Evolutionary conservation across 1,284 basidiomycete genomes (phyloP).

Genomic region (Microbotryomycetes sp.): DNA sequence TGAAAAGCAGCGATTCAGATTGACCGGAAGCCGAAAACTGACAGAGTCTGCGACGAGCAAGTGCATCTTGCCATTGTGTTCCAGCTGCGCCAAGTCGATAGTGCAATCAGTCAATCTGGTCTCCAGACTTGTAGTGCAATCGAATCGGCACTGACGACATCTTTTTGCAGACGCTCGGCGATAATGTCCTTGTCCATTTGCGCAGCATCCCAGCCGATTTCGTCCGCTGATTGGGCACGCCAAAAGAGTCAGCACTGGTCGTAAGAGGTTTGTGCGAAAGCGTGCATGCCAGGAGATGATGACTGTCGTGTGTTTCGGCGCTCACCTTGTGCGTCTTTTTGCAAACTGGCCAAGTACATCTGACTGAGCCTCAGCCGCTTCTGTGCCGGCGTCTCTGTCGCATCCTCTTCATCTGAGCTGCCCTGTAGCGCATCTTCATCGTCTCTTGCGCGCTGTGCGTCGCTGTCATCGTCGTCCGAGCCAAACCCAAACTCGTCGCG

Average conservation of each 20-base stretch:
- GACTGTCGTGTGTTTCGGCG: no score
- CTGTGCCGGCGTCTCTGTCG: slow-evolving; percentile 74
- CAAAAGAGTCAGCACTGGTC: no score
- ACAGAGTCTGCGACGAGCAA: slow-evolving; percentile 66
- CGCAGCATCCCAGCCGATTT: slow-evolving; percentile 74
- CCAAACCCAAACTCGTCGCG: slow-evolving; percentile 19
- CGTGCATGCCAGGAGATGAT: no score
- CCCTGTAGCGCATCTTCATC: slow-evolving; percentile 12
- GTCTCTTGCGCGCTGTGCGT: slow-evolving; percentile 5
- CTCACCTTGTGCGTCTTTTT: slow-evolving; percentile 61
- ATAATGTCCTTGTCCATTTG: slow-evolving; percentile 89
- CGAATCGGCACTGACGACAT: slow-evolving; percentile 52
- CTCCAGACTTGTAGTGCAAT: slow-evolving; percentile 11
- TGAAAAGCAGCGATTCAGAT: background rate
- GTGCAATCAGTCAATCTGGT: background rate
- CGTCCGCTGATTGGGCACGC: slow-evolving; percentile 23
- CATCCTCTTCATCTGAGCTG: slow-evolving; percentile 48
- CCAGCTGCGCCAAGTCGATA: slow-evolving; percentile 42
- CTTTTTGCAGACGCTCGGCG: slow-evolving; percentile 77
- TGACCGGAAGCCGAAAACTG: slow-evolving; percentile 33
- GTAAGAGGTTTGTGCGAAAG: no score
- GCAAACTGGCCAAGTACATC: slow-evolving; percentile 79
- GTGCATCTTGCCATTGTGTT: slow-evolving; percentile 77
- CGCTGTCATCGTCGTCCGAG: slow-evolving; percentile 17
- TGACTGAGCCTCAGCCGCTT: slow-evolving; percentile 85